A percentile compares a stretch with the other conserved stretches of the same genome.
phyloP scores from a whole-genome alignment of 129 eudicot genomes.

The Calendula officinalis region DNA sequence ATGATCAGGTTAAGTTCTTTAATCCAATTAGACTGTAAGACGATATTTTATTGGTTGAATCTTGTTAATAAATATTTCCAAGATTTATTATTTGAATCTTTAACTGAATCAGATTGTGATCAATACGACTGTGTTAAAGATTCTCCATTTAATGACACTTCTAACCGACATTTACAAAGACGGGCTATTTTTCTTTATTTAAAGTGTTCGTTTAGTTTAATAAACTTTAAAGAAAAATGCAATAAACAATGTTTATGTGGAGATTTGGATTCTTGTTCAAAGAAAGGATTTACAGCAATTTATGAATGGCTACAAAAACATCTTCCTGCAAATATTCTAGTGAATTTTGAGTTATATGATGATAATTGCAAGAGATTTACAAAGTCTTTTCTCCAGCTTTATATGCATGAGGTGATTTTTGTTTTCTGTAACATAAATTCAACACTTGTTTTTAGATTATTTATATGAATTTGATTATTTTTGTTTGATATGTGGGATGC shows the following conservation, averaged over 20 bases:
- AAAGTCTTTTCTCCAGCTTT: slow-evolving; percentile 66
- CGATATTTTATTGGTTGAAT: slow-evolving; percentile 52
- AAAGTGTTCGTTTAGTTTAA: slow-evolving; percentile 53
- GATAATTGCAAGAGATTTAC: slow-evolving; percentile 52
- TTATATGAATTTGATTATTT: no score
- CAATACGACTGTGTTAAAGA: slow-evolving; percentile 49
- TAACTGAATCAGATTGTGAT: slow-evolving; percentile 30
- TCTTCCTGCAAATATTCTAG: slow-evolving; percentile 38
- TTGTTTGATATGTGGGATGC: not conserved
- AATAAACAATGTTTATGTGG: slow-evolving; percentile 37
- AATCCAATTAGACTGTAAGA: slow-evolving; percentile 26
- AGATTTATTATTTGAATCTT: slow-evolving; percentile 50
- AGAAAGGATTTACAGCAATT: slow-evolving; percentile 51
- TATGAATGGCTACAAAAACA: slow-evolving; percentile 56
- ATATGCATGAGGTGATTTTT: slow-evolving; percentile 63
- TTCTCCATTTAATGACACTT: slow-evolving; percentile 60
- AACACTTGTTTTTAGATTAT: no score
- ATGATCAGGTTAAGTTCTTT: slow-evolving; percentile 62
- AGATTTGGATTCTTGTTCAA: slow-evolving; percentile 29
- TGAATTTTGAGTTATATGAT: slow-evolving; percentile 31
- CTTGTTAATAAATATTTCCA: slow-evolving; percentile 52
- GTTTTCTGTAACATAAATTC: not conserved
- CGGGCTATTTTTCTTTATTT: slow-evolving; percentile 60
- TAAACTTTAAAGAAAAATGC: slow-evolving; percentile 24
- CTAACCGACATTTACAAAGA: slow-evolving; percentile 66